Evolutionary conservation across 805 yeast species (phyloP).

Genomic region (Ogataea paraovalis): DNA sequence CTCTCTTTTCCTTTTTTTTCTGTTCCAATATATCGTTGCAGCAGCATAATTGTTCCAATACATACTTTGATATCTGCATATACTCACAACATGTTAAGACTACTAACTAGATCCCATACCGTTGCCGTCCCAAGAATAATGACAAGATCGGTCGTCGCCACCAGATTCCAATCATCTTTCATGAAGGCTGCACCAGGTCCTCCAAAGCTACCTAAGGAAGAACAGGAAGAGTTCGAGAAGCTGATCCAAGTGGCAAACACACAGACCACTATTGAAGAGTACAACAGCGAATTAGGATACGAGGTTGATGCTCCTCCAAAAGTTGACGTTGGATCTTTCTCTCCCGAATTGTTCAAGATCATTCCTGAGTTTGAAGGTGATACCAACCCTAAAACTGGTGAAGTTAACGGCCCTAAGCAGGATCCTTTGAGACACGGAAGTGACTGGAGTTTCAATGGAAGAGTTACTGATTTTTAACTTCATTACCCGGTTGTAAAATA

Average conservation of each 20-base stretch:
- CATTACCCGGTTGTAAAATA: background rate
- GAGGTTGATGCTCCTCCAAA: slow-evolving; percentile 31
- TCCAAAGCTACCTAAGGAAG: slow-evolving; percentile 70
- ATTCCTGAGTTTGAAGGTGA: slow-evolving; percentile 96
- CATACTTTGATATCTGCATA: background rate
- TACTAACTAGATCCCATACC: background rate
- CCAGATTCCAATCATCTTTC: slow-evolving; percentile 10
- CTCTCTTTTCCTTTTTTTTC: background rate
- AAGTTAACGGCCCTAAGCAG: slow-evolving; percentile 95
- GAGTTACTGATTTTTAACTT: slow-evolving; percentile 93
- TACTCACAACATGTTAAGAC: background rate
- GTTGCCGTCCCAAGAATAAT: background rate
- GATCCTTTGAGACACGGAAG: slow-evolving; percentile 83
- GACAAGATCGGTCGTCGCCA: background rate
- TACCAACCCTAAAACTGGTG: slow-evolving; percentile 90
- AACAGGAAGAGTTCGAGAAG: slow-evolving; percentile 88
- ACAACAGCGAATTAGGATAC: slow-evolving; percentile 40
- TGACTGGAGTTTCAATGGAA: slow-evolving; percentile 93
- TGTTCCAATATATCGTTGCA: too few relatives aligned
- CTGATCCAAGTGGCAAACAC: slow-evolving; percentile 78
- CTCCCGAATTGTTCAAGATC: slow-evolving; percentile 68
- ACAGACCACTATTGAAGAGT: slow-evolving; percentile 73
- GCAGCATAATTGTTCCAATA: too few relatives aligned
- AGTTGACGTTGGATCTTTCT: slow-evolving; percentile 58
- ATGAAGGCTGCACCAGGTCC: slow-evolving; percentile 43